Conservation (phyloP, 352 stramenopile genomes). For the Phytophthora ramorum region DNA sequence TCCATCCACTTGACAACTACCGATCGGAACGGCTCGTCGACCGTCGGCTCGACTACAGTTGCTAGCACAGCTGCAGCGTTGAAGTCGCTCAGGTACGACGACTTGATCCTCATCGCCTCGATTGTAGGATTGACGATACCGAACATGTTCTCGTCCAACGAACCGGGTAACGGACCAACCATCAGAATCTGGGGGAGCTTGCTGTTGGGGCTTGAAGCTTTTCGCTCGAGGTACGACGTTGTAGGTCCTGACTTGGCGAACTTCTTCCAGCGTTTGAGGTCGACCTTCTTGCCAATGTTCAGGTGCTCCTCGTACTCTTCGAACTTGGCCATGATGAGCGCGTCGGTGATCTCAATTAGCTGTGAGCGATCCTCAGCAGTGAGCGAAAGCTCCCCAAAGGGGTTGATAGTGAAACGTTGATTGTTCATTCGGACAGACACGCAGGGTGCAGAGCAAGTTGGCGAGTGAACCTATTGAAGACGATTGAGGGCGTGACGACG, state of each 20-base stretch:
- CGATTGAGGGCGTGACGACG: background rate
- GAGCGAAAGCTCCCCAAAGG: constrained; percentile 10
- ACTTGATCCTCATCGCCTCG: constrained; percentile 38
- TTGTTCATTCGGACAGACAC: constrained; percentile 20
- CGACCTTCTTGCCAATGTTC: constrained; percentile 15
- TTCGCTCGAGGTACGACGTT: constrained; percentile 23
- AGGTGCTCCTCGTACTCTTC: constrained; percentile 31
- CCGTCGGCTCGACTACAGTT: constrained; percentile 44
- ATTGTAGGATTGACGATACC: constrained; percentile 39
- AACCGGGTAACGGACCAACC: constrained; percentile 34
- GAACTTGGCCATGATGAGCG: constrained; percentile 25
- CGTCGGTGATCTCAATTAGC: constrained; percentile 20
- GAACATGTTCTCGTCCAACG: constrained; percentile 51
- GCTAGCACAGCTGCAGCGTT: constrained; percentile 49
- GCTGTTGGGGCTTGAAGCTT: constrained; percentile 11
- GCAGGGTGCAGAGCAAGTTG: constrained; percentile 5
- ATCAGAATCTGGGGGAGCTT: constrained; percentile 35
- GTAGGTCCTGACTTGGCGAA: constrained; percentile 19
- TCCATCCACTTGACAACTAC: constrained; percentile 47
- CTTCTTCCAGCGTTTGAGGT: constrained; percentile 32
- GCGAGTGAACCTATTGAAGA: constrained; percentile 10
- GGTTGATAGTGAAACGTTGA: constrained; percentile 31
- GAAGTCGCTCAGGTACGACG: constrained; percentile 33
- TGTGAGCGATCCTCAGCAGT: constrained; percentile 11
- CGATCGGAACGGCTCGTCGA: constrained; percentile 49